phyloP scores from a whole-genome alignment of 2,329 filamentous ascomycete genomes.

The Colletotrichum costaricense region DNA sequence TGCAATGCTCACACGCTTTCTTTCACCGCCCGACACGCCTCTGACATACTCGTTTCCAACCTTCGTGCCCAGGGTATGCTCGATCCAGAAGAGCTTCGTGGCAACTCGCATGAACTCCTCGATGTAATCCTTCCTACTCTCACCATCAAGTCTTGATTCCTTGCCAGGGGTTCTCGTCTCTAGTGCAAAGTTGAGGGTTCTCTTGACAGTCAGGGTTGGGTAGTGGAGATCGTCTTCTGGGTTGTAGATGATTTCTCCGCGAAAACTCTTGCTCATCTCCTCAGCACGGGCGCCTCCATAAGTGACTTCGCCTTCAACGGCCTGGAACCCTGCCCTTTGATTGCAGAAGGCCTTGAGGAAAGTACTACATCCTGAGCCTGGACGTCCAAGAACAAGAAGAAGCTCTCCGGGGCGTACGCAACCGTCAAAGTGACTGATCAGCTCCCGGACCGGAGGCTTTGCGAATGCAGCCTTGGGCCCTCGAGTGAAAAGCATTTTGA shows the following conservation, averaged over 20 bases:
- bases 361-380: conserved; percentile 67
- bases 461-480: conserved; percentile 46
- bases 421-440: conserved; percentile 66
- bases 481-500: conserved; percentile 40
- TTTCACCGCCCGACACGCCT: conserved; percentile 71
- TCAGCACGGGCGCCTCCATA: conserved; percentile 64
- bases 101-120: conserved; percentile 68
- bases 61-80: conserved; percentile 73
- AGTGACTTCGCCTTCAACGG: conserved; percentile 72
- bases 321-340: conserved; percentile 72
- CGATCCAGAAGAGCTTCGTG: conserved; percentile 77
- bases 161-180: conserved; percentile 67
- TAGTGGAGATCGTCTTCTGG: conserved; percentile 79
- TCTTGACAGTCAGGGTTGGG: conserved; percentile 73
- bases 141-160: conserved; percentile 66
- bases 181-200: conserved; percentile 76
- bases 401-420: conserved; percentile 66
- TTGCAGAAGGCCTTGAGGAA: conserved; percentile 75
- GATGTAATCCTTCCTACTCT: conserved; percentile 66
- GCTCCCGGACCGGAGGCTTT: conserved; percentile 47
- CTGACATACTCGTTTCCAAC: conserved; percentile 76
- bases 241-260: conserved; percentile 73
- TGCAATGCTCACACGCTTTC: conserved; percentile 81
- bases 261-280: conserved; percentile 63
- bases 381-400: conserved; percentile 67